These are phyloP conservation scores for Rhytidhysteron rufulum DNA, from an alignment of 2,329 filamentous ascomycete species.

Conservation along the genomic window DNA sequence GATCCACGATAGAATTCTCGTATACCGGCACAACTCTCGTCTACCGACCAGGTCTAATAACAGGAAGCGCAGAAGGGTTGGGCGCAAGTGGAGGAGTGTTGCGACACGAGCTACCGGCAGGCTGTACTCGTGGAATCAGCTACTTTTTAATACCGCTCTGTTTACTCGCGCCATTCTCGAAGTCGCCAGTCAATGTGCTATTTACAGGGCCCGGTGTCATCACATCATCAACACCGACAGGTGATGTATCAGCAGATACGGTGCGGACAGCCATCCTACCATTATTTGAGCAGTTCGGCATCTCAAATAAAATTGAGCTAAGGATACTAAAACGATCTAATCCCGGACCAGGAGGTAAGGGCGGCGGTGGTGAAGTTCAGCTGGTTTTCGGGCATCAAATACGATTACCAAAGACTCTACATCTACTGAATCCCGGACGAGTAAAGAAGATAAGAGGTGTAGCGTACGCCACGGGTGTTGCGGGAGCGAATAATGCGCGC, in stretches of 20 bases:
- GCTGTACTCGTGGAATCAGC: constrained; percentile 75
- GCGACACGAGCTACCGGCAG: constrained; percentile 72
- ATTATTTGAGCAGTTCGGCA: constrained; percentile 85
- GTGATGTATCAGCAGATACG: constrained; percentile 87
- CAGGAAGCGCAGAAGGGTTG: constrained; percentile 72
- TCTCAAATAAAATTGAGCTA: constrained; percentile 80
- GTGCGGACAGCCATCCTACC: constrained; percentile 91
- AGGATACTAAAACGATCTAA: constrained; percentile 73
- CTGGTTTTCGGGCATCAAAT: constrained; percentile 91
- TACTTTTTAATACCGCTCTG: constrained; percentile 91
- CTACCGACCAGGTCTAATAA: constrained; percentile 89
- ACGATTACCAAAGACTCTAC: constrained; percentile 87
- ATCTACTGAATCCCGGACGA: constrained; percentile 76
- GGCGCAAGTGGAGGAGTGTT: constrained; percentile 73
- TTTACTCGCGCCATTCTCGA: constrained; percentile 87
- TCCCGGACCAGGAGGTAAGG: constrained; percentile 67
- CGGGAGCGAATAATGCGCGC: constrained; percentile 85
- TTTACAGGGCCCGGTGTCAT: constrained; percentile 91
- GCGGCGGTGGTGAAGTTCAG: constrained; percentile 90
- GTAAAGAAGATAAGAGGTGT: constrained; percentile 89
- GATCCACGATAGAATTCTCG: constrained; percentile 89
- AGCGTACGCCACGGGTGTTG: constrained; percentile 88
- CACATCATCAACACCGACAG: constrained; percentile 75
- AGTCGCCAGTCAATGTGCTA: constrained; percentile 82
- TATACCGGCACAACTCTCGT: constrained; percentile 92